A percentile compares a stretch with the other conserved stretches of the same genome.
phyloP scores from a whole-genome alignment of 768 basidiomycete species.

The Postia placenta region DNA sequence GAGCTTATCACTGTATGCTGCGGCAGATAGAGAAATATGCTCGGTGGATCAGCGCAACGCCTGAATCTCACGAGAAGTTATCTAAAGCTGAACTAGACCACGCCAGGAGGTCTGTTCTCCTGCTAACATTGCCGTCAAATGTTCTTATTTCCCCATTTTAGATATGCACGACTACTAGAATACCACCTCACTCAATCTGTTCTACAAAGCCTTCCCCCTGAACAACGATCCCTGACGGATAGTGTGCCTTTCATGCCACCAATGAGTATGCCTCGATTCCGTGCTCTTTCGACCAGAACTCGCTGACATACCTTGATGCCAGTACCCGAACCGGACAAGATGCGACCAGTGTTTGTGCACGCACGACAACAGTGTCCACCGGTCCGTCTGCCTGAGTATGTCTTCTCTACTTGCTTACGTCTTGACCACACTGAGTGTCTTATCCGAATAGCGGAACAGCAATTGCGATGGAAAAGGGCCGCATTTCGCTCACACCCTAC shows the following conservation, averaged over 20 bases:
- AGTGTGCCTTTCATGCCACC: conserved; percentile 59
- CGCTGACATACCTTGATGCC: conserved; percentile 7
- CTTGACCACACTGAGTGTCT: background rate
- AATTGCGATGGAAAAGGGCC: conserved; percentile 71
- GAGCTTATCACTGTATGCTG: conserved; percentile 1
- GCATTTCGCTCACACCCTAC: conserved; percentile 78
- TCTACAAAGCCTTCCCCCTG: conserved; percentile 73
- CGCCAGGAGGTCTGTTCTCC: conserved; percentile 60
- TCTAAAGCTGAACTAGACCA: conserved; percentile 81
- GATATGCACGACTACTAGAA: conserved; percentile 73
- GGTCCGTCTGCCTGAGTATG: conserved; percentile 65
- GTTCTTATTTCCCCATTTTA: too few species aligned
- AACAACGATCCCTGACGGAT: conserved; percentile 75
- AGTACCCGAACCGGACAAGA: conserved; percentile 78
- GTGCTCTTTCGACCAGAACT: background rate
- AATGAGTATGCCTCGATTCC: conserved; percentile 50
- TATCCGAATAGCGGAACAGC: conserved; percentile 51
- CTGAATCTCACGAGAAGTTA: conserved; percentile 67
- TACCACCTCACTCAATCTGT: conserved; percentile 77
- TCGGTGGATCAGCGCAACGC: conserved; percentile 66
- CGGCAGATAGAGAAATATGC: conserved; percentile 84
- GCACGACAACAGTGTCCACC: conserved; percentile 67
- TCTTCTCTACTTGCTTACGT: conserved; percentile 1
- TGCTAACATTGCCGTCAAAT: too few species aligned
- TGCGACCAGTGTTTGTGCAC: conserved; percentile 75